Evolutionary conservation across 2,329 filamentous ascomycete species (phyloP), one percentile per base, ranked within the genome.

Genomic region (Aspergillus sp.): DNA sequence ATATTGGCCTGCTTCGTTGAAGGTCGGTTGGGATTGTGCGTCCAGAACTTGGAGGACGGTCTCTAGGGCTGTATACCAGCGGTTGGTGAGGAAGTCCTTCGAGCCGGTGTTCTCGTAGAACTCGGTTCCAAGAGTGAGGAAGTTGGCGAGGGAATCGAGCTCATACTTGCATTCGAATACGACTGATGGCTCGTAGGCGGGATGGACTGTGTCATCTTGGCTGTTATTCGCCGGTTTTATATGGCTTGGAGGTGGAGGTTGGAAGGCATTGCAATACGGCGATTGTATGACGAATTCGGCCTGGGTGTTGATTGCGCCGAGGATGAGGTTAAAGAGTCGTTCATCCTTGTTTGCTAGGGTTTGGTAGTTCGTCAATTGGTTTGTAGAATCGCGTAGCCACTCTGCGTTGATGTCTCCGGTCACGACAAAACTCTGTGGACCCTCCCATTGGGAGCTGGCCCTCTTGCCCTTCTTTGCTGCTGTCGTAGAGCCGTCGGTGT

Each of bases 141-240:
- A 99, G 70, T 96, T 89, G 0, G 93, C 95, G 0, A 99, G 82
- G 8, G 93, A 97, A 76, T 99, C 95, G 21, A 99, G 86, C 78
- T 99, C 95, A 75, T 98, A 99, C 77, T 99, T 99, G 84, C 95
- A 99, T 76, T 99, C 95, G 64, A 97, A 99, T 3, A 99, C 95
- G 49, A 87, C 84, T 0, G 82, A 85, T 0, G 89, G 89, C 69
- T 98, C 92, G 70, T 96, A 98, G 0, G 82, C 81, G 0, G 95
- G 95, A 67, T 96, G 91, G 0, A 99, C 95, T 8, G 72, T 76
- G 69, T 99, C 95, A 19, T 88, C 84, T 71, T 96, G 90, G 3
- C 90, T 90, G 68, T 93, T 96, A 66, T 84, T 83, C 15, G 87
- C 88, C 6, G 88, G 80, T 3, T 82, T 77, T 1, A 98, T 81